phyloP scores from a whole-genome alignment of 192 early-diverging fungal species.

The Coemansia umbellata region DNA sequence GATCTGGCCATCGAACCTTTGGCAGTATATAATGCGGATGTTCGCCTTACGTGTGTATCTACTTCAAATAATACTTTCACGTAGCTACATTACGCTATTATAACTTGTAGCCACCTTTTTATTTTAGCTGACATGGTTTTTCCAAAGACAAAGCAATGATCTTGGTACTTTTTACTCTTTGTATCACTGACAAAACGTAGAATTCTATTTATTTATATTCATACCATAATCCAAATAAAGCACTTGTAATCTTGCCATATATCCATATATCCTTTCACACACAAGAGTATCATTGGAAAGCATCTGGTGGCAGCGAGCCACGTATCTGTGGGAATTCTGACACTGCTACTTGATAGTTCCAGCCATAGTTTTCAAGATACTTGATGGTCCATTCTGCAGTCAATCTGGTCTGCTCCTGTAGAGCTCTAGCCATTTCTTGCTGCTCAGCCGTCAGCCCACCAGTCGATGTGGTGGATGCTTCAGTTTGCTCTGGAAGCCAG shows the following conservation, averaged over 20 bases:
- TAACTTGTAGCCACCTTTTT: too few relatives aligned
- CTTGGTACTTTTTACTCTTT: too few relatives aligned
- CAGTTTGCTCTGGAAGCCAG: constrained; percentile 11
- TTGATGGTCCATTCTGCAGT: constrained; percentile 45
- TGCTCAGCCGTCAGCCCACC: constrained; percentile 30
- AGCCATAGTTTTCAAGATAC: constrained; percentile 42
- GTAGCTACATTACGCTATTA: too few relatives aligned
- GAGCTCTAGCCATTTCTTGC: constrained; percentile 42
- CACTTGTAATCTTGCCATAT: background rate
- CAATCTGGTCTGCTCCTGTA: constrained; percentile 38
- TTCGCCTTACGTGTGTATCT: constrained; percentile 55
- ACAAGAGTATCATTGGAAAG: constrained; percentile 30
- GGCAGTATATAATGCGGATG: constrained; percentile 57
- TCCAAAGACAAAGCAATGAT: too few relatives aligned
- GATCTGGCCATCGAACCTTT: constrained; percentile 33
- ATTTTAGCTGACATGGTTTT: too few relatives aligned
- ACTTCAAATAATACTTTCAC: constrained; percentile 24
- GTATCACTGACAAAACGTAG: too few relatives aligned
- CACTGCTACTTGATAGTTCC: constrained; percentile 44
- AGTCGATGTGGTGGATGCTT: background rate
- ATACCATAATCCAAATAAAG: too few relatives aligned
- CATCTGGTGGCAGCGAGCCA: constrained; percentile 30
- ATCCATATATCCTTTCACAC: too few relatives aligned
- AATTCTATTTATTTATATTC: too few relatives aligned
- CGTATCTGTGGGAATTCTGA: constrained; percentile 40